Evolutionary conservation across 805 yeast genomes (phyloP), one percentile per base, ranked within the genome.

Genomic region (Teunomyces kruisii): DNA sequence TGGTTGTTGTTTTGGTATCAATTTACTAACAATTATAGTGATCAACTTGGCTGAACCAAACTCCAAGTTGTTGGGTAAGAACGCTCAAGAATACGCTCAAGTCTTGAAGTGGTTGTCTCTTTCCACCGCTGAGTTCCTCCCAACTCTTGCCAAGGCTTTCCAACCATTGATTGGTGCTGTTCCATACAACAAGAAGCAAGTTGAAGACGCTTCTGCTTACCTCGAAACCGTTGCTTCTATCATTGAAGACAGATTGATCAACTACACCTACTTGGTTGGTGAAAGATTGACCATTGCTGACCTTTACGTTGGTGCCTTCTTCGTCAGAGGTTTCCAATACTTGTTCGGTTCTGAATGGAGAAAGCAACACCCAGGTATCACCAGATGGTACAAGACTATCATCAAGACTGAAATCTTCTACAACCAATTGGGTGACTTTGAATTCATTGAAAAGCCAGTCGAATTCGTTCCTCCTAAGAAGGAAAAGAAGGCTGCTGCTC

Each of bases 21-120:
- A 7, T 15, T 27, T 46, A 47, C 50, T 49, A 47, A 57, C 61
- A 52, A 58, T 55, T 58, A 27, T 56, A 79, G 82, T 79, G 58
- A 61, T 71, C 47, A 69, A 75, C 49, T 64, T 75, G 52, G 74
- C 72, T 52, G 81, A 74, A 57, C 69, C 49, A 30, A 71, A 63
- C 47, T 59, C 67, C 44, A 70, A 68, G 54, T 75, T 85, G 53
- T 71, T 81, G 53, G 97, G 97, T 59, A 78, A 80, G 65, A 75
- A 75, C 65, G 67, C 78, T 52, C 69, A 71, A 54, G 88, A 86
- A 58, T 75, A 80, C 62, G 88, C 87, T 48, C 67, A 68, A 57
- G 74, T 89, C 58, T 65, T 90, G 56, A 82, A 75, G 70, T 90
- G 96, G 95, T 58, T 83, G 65, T 87, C 96, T 2, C 71, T 87